Conservation (phyloP, 2,329 filamentous ascomycete genomes). For the Clarireedia monteithiana region DNA sequence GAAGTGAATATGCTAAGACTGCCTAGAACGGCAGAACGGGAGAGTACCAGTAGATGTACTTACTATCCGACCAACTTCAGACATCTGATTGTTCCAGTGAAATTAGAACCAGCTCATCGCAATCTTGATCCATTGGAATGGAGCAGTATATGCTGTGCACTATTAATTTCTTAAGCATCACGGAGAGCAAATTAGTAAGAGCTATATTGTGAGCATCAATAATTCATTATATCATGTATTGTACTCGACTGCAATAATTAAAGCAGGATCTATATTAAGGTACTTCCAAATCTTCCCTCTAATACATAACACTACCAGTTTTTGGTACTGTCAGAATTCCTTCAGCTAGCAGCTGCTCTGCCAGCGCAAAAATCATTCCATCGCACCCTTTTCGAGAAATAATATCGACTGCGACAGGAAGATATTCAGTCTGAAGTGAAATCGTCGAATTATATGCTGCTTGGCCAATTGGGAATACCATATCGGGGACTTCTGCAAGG, state of each 20-base stretch:
- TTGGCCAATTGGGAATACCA: conserved; percentile 34
- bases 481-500: conserved; percentile 40
- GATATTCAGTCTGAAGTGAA: conserved; percentile 39
- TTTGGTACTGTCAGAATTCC: conserved; percentile 40
- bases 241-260: neutral
- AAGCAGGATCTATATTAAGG: neutral
- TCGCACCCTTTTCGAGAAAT: conserved; percentile 54
- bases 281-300: neutral
- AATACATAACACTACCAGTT: conserved; percentile 32
- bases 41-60: too few species aligned
- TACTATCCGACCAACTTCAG: too few species aligned
- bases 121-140: too few species aligned
- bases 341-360: conserved; percentile 40
- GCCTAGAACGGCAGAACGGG: too few species aligned
- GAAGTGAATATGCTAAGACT: too few species aligned
- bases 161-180: too few species aligned
- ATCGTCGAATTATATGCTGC: conserved; percentile 38
- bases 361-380: conserved; percentile 46
- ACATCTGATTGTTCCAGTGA: too few species aligned
- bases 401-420: conserved; percentile 51
- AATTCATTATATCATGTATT: neutral
- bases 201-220: neutral
- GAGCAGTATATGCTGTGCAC: too few species aligned
- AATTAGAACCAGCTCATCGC: too few species aligned
- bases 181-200: neutral